A percentile compares a stretch with the other conserved stretches of the same genome.
phyloP scores from a whole-genome alignment of 106 monocot species.

The Dioscorea zingiberensis region DNA sequence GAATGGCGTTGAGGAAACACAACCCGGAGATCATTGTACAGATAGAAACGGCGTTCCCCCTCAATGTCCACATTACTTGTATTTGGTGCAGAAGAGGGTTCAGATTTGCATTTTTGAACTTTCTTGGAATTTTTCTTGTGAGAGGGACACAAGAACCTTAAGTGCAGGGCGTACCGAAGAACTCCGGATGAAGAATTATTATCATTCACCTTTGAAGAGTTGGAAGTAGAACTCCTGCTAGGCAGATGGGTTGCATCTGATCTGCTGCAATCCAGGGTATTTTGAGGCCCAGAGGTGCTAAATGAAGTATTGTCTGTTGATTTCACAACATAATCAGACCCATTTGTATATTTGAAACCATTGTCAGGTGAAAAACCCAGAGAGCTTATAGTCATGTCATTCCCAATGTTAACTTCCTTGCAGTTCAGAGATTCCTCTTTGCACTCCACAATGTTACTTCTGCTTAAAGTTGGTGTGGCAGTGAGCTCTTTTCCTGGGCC shows the following conservation, averaged over 20 bases:
- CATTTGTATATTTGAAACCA: conserved; percentile 5
- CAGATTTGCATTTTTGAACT: conserved; percentile 69
- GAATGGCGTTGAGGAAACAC: conserved; percentile 95
- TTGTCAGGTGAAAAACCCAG: conserved; percentile 10
- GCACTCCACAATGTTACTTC: conserved; percentile 18
- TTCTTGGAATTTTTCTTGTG: conserved; percentile 51
- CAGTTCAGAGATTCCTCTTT: conserved; percentile 4
- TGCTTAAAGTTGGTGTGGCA: conserved; percentile 4
- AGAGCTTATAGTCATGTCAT: not conserved
- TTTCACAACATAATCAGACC: conserved; percentile 1
- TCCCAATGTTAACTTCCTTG: conserved; percentile 3
- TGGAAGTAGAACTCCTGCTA: conserved; percentile 17
- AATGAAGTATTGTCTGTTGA: not conserved
- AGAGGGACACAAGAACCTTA: conserved; percentile 69
- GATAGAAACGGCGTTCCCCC: conserved; percentile 70
- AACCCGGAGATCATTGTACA: conserved; percentile 90
- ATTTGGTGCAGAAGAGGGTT: conserved; percentile 46
- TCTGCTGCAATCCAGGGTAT: conserved; percentile 2
- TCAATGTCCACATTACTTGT: conserved; percentile 15
- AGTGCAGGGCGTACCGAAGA: conserved; percentile 86
- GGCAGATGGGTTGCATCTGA: conserved; percentile 9
- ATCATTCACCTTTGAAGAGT: conserved; percentile 40
- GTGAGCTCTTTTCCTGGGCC: conserved; percentile 13
- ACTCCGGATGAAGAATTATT: conserved; percentile 29
- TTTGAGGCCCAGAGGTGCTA: not conserved